Evolutionary conservation across 2,329 filamentous ascomycete species (phyloP), one percentile per base, ranked within the genome.

Genomic region (Elsinoe ampelina): DNA sequence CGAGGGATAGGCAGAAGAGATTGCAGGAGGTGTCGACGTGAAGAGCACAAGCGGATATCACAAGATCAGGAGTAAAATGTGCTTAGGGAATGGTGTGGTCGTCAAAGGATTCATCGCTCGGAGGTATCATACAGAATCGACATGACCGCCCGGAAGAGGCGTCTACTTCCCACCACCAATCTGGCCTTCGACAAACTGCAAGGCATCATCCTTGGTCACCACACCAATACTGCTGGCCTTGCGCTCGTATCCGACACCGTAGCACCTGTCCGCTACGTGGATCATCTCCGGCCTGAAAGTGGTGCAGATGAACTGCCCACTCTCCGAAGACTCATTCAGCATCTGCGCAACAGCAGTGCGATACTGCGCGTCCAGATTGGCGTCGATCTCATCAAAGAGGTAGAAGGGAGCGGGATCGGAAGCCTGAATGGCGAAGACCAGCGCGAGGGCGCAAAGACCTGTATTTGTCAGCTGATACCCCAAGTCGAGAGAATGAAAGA

Each of bases 341-440:
- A 97, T 88, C 57, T 88, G 81, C 2, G 93, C 93, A 10, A 98
- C 93, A 1, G 93, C 92, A 1, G 93, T 96, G 60, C 93, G 87
- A 75, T 98, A 98, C 72, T 98, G 93, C 1, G 93, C 91, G 70
- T 98, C 93, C 20, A 98, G 81, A 69, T 98, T 98, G 71, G 93
- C 93, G 68, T 98, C 93, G 61, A 98, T 95, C 73, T 98, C 93
- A 71, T 98, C 93, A 65, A 98, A 98, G 66, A 98, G 91, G 70
- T 98, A 96, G 79, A 98, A 97, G 1, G 93, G 93, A 43, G 92
- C 95, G 8, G 92, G 93, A 70, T 98, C 93, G 59, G 92, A 95
- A 64, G 91, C 89, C 72, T 98, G 93, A 63, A 98, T 95, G n/a
- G 93, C 93, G 69, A 98, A 98, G 63, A 98, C 95, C 54, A 98